Evolutionary conservation across 225 moss, liverwort and hornwort species (phyloP).

Genomic region (Physcomitrium patens): DNA sequence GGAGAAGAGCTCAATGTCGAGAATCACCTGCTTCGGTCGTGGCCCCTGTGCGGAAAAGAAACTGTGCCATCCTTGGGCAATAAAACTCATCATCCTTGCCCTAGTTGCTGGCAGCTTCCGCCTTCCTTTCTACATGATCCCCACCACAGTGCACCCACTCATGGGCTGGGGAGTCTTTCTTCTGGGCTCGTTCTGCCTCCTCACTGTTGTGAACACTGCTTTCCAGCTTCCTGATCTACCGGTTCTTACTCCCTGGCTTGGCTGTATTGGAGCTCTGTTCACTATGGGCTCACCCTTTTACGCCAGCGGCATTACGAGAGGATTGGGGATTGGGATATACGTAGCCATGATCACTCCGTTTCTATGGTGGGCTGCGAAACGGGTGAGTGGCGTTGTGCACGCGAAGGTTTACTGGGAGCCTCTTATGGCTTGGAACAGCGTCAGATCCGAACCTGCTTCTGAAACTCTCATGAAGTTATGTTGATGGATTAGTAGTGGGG

Average conservation of each 20-base stretch:
- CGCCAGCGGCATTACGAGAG: slow-evolving; percentile 70
- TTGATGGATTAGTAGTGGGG: not conserved
- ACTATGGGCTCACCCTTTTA: slow-evolving; percentile 80
- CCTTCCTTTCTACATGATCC: slow-evolving; percentile 71
- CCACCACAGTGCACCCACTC: slow-evolving; percentile 88
- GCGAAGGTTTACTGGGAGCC: slow-evolving; percentile 64
- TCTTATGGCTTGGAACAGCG: slow-evolving; percentile 76
- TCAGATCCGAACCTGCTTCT: slow-evolving; percentile 61
- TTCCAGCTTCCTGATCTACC: slow-evolving; percentile 76
- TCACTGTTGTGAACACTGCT: slow-evolving; percentile 64
- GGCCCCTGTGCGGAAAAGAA: slow-evolving; percentile 62
- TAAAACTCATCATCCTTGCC: slow-evolving; percentile 55
- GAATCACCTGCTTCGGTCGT: slow-evolving; percentile 67
- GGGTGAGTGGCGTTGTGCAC: slow-evolving; percentile 61
- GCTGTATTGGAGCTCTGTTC: slow-evolving; percentile 68
- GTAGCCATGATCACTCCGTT: slow-evolving; percentile 66
- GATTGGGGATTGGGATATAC: slow-evolving; percentile 67
- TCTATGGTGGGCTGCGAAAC: slow-evolving; percentile 75
- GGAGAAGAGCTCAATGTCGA: slow-evolving; percentile 63
- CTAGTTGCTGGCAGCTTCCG: slow-evolving; percentile 51
- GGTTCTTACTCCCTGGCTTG: slow-evolving; percentile 78
- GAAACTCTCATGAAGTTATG: slow-evolving; percentile 70
- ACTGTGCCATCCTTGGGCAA: slow-evolving; percentile 40
- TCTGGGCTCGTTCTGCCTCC: slow-evolving; percentile 74
- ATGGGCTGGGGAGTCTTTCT: slow-evolving; percentile 89